These are phyloP conservation scores for Crithidia brevicula DNA, from an alignment of 208 protist genomes.

Conservation along the genomic window DNA sequence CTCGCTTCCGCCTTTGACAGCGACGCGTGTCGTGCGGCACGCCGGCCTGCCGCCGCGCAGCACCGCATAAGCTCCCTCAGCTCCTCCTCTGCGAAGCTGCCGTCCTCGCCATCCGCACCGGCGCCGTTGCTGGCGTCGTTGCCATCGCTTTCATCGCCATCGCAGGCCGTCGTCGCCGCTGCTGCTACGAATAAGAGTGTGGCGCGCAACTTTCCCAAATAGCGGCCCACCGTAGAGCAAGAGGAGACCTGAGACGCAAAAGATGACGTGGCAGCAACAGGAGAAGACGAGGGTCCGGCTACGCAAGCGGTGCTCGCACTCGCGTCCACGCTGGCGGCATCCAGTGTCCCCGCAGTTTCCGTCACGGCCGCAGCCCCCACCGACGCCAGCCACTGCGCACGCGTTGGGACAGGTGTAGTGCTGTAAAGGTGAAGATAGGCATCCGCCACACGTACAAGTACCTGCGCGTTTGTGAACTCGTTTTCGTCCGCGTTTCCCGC, in stretches of 20 bases:
- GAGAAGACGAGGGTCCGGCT: too few species aligned
- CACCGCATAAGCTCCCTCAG: constrained; percentile 51
- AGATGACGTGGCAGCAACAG: not conserved
- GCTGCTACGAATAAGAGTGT: not conserved
- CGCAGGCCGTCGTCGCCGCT: too few species aligned
- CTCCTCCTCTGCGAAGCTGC: constrained; percentile 51
- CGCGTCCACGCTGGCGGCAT: not conserved
- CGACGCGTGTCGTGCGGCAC: constrained; percentile 18
- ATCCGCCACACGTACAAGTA: constrained; percentile 24
- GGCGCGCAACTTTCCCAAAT: constrained; percentile 13
- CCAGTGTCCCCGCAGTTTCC: not conserved
- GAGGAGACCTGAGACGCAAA: not conserved
- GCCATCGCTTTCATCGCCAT: too few species aligned
- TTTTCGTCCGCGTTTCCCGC: not conserved
- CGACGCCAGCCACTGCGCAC: constrained; percentile 34
- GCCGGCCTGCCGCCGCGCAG: constrained; percentile 42
- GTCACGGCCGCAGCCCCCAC: not conserved
- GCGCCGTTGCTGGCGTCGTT: constrained; percentile 2
- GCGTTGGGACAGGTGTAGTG: constrained; percentile 55
- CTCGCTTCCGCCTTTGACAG: constrained; percentile 5
- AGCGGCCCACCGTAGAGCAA: not conserved
- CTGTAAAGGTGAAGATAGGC: constrained; percentile 53
- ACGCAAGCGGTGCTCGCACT: not conserved
- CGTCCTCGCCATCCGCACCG: constrained; percentile 41
- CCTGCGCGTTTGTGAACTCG: constrained; percentile 19